Conservation (phyloP, 2,329 filamentous ascomycete genomes). For the Colletotrichum destructivum region DNA sequence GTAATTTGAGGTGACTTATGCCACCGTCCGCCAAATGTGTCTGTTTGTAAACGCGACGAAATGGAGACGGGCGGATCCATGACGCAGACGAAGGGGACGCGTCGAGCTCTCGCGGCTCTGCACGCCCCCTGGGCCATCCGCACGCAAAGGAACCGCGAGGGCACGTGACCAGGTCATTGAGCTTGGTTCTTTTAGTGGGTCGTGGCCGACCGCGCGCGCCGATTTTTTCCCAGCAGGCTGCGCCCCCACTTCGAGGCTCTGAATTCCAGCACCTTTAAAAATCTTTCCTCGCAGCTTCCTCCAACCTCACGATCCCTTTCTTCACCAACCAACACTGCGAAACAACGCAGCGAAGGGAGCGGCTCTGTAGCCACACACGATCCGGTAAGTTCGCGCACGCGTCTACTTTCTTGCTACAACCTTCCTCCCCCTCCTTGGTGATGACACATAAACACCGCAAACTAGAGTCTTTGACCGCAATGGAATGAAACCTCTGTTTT, state of each 20-base stretch:
- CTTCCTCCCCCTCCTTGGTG: conserved; percentile 62
- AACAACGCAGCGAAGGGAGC: neutral
- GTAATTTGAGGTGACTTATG: neutral
- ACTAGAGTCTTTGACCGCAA: conserved; percentile 97
- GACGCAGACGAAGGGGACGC: conserved; percentile 11
- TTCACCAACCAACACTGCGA: conserved; percentile 36
- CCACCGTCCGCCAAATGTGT: no score
- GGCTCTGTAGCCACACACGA: conserved; percentile 37
- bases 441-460: conserved; percentile 89
- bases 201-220: conserved; percentile 39
- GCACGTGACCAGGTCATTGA: conserved; percentile 48
- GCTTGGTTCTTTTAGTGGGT: conserved; percentile 36
- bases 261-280: conserved; percentile 44
- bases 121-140: neutral
- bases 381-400: conserved; percentile 45
- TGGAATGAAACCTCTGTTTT: conserved; percentile 87
- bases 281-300: conserved; percentile 42
- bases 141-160: conserved; percentile 41
- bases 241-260: conserved; percentile 41
- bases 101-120: neutral
- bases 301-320: conserved; percentile 29
- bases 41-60: neutral
- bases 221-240: conserved; percentile 41
- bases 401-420: conserved; percentile 33
- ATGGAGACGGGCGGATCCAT: conserved; percentile 6